Percentiles rank a stretch among this genome's conserved stretches.
phyloP scores from a whole-genome alignment of 148 eudicot species.

The Limonium bicolor region DNA sequence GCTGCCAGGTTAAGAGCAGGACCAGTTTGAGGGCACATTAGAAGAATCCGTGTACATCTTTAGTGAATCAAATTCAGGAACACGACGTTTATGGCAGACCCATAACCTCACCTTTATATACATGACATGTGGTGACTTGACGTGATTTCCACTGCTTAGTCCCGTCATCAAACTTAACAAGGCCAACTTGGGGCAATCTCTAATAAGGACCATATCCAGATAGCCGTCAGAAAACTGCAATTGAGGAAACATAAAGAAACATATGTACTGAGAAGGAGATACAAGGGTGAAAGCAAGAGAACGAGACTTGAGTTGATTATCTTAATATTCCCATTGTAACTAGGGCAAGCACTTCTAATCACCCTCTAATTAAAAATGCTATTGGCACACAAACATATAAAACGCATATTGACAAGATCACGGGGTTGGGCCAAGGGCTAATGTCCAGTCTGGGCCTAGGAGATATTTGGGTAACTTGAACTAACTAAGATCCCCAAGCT shows the following conservation, averaged over 20 bases:
- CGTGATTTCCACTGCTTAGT: conserved; percentile 53
- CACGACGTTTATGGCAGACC: not conserved
- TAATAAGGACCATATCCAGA: conserved; percentile 63
- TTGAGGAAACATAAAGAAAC: conserved; percentile 3
- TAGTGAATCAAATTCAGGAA: not conserved
- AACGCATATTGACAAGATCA: no score
- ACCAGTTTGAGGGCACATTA: not conserved
- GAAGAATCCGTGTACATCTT: not conserved
- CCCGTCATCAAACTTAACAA: conserved; percentile 51
- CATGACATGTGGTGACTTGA: conserved; percentile 62
- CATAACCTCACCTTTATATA: conserved; percentile 54
- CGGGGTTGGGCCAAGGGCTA: no score
- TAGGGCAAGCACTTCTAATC: no score
- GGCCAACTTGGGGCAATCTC: conserved; percentile 44
- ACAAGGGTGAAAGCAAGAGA: no score
- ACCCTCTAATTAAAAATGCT: no score
- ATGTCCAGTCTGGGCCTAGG: no score
- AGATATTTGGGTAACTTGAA: no score
- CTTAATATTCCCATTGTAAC: no score
- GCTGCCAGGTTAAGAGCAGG: not conserved
- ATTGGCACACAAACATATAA: no score
- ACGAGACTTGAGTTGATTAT: no score
- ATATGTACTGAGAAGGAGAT: no score
- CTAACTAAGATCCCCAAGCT: no score
- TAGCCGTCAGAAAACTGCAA: conserved; percentile 92